phyloP scores from a whole-genome alignment of 164 flowering plant genomes.

The Stephania cephalantha region DNA sequence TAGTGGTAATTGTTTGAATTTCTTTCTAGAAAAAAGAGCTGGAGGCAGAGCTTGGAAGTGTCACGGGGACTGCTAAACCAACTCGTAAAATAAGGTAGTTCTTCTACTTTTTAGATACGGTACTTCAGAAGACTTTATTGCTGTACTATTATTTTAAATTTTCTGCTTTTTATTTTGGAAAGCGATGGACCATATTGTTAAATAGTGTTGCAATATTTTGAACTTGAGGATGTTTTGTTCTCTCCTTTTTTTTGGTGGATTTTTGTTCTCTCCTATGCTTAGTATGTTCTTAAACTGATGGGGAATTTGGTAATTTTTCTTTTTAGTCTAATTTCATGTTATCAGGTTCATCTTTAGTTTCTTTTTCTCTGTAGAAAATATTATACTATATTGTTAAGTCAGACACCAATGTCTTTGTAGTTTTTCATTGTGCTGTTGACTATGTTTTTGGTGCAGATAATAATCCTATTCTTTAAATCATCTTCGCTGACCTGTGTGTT shows the following conservation, averaged over 20 bases:
- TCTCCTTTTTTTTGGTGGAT: too few species aligned
- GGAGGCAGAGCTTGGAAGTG: constrained; percentile 98
- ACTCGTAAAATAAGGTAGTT: constrained; percentile 82
- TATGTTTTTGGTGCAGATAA: neutral
- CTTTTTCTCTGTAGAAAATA: neutral
- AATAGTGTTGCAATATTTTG: neutral
- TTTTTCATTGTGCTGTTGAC: neutral
- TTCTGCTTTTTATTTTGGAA: neutral
- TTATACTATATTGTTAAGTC: neutral
- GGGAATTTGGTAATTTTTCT: too few species aligned
- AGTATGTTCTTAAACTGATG: too few species aligned
- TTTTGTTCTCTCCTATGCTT: too few species aligned
- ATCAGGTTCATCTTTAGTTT: neutral
- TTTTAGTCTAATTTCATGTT: too few species aligned
- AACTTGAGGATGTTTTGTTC: too few species aligned
- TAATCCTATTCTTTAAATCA: neutral
- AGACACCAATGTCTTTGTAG: neutral
- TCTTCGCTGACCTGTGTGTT: neutral
- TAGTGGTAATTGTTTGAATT: neutral
- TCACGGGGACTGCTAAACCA: constrained; percentile 71
- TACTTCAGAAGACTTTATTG: neutral
- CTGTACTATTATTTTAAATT: neutral
- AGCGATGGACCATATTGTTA: neutral
- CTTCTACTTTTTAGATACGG: neutral
- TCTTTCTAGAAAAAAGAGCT: constrained; percentile 84